Evolutionary conservation across 2,329 filamentous ascomycete species (phyloP).

Genomic region (Ceratocystis albifundus): DNA sequence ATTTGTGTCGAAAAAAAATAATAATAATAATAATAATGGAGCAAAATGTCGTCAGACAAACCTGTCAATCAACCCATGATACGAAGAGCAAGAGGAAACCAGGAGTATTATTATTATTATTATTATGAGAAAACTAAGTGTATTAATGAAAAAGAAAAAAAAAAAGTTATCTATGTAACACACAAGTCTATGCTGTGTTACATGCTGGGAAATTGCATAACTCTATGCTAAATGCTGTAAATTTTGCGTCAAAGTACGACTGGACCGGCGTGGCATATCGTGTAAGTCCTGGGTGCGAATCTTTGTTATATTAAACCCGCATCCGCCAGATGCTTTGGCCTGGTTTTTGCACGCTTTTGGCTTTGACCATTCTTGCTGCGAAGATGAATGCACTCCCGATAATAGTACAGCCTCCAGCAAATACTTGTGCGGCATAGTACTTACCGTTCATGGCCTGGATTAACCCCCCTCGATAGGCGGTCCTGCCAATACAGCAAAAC

Average conservation of each 20-base stretch:
- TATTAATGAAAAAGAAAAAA: background rate
- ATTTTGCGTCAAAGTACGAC: background rate
- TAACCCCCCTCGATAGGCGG: conserved; percentile 43
- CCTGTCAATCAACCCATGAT: no score
- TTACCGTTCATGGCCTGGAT: conserved; percentile 34
- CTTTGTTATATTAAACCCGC: conserved; percentile 5
- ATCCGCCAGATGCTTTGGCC: conserved; percentile 18
- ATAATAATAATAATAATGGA: no score
- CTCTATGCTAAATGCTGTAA: background rate
- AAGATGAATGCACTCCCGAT: conserved; percentile 16
- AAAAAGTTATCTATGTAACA: background rate
- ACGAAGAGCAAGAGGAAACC: no score
- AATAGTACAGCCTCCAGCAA: conserved; percentile 32
- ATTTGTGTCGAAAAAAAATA: no score
- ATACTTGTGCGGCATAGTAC: conserved; percentile 40
- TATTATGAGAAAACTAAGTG: background rate
- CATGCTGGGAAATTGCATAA: background rate
- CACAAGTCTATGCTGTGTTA: background rate
- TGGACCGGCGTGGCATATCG: background rate
- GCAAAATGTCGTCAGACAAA: no score
- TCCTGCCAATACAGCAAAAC: conserved; percentile 42
- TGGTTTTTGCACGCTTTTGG: conserved; percentile 4
- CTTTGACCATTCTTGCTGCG: conserved; percentile 16
- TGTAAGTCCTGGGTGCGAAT: background rate
- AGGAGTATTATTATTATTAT: no score